These are phyloP conservation scores for Pseudogymnoascus sp. DNA, from an alignment of 2,329 filamentous ascomycete genomes.

Conservation along the genomic window DNA sequence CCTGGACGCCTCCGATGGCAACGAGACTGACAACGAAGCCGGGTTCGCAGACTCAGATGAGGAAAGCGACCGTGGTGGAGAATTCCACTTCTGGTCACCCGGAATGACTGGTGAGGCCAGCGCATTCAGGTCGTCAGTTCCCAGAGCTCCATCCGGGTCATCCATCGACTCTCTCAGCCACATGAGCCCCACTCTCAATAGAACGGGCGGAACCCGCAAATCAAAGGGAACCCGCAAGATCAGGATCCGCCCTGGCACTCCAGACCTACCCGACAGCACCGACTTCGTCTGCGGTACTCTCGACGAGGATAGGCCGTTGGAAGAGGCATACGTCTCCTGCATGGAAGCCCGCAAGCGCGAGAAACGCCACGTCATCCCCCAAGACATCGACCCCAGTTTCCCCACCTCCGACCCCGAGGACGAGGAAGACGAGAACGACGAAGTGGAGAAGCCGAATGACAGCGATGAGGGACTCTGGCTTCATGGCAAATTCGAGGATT, in stretches of 20 bases:
- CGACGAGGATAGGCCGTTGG: conserved; percentile 89
- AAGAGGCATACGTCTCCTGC: conserved; percentile 83
- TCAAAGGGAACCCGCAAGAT: conserved; percentile 29
- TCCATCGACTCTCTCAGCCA: conserved; percentile 43
- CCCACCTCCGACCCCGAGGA: conserved; percentile 88
- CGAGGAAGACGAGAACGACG: conserved; percentile 64
- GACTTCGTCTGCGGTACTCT: conserved; percentile 98
- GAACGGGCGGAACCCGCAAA: conserved; percentile 12
- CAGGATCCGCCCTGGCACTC: conserved; percentile 58
- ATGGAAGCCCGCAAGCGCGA: conserved; percentile 71
- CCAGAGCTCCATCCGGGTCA: conserved; percentile 46
- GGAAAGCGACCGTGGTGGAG: conserved; percentile 54
- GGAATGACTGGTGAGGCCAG: conserved; percentile 24
- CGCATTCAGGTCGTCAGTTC: conserved; percentile 23
- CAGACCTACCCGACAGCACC: conserved; percentile 89
- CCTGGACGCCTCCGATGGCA: conserved; percentile 55
- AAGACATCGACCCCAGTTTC: conserved; percentile 96
- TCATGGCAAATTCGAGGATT: conserved; percentile 61
- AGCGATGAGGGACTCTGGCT: conserved; percentile 63
- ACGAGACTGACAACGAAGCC: conserved; percentile 72
- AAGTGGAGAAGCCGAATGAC: conserved; percentile 45
- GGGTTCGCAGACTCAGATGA: conserved; percentile 64
- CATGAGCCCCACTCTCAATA: conserved; percentile 19
- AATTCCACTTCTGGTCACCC: conserved; percentile 55
- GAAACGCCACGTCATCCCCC: conserved; percentile 77